Evolutionary conservation across 2,329 filamentous ascomycete genomes (phyloP), one percentile per base, ranked within the genome.

Genomic region (Fusarium udum): DNA sequence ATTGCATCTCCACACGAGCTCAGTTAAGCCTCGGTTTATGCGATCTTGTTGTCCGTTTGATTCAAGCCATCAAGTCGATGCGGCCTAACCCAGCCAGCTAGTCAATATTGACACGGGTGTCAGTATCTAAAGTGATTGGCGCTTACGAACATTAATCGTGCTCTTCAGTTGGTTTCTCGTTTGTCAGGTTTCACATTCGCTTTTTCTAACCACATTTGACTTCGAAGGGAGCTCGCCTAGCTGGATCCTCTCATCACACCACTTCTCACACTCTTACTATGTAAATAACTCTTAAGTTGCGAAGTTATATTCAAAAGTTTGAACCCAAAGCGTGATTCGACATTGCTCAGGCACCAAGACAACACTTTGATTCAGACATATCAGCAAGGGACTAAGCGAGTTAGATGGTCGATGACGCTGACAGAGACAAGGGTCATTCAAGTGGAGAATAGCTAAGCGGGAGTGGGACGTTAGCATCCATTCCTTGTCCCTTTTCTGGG

Each of bases 341-440:
- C 20, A 39, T 28, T 51, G 14, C 52, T 52, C 51, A 65, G 52
- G 15, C 24, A 67, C 40, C 43, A 61, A 51, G 32, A 55, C 32
- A 61, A 66, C 53, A 26, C 37, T 39, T 34, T 69, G 60, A 42
- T 70, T 40, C 48, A 36, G 62, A 59, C 42, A 64, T 59, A 45
- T 67, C 40, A 61, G 36, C 55, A 43, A 60, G 58, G 53, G 53
- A 60, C 51, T 56, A 62, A 52, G 60, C 67, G 71, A 64, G 71
- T 74, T 68, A 74, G 59, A 74, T 72, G 55, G 67, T 73, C 71
- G 48, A 74, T 73, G 71, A 73, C 71, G 71, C 63, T 71, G 61
- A 60, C 53, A 26, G 37, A 59, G 61, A 64, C 71, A 74, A 64
- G 71, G 71, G 67, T 74, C 51, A 56, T 61, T 42, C n/a, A 59